Conservation (phyloP, 306 rosid species). For the Arachis stenosperma region DNA sequence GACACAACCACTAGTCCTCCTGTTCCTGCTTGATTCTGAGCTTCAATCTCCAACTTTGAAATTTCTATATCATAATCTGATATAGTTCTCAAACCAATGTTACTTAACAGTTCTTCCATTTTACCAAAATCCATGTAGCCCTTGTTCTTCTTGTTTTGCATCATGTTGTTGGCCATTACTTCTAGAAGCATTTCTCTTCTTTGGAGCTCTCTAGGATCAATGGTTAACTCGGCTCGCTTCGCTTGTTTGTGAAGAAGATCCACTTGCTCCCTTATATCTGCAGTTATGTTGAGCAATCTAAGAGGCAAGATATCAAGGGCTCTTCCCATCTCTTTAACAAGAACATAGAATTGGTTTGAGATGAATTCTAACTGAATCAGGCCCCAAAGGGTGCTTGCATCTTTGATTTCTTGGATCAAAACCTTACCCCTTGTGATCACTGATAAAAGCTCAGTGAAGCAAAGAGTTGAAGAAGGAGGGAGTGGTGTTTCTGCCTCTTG, state of each 20-base stretch:
- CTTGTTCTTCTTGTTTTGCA: slow-evolving; percentile 58
- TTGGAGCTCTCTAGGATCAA: slow-evolving; percentile 62
- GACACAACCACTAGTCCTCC: slow-evolving; percentile 85
- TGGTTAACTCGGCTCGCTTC: slow-evolving; percentile 57
- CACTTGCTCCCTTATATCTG: slow-evolving; percentile 77
- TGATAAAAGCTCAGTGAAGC: slow-evolving; percentile 83
- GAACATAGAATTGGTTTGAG: slow-evolving; percentile 69
- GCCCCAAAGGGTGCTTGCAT: slow-evolving; percentile 80
- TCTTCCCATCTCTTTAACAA: slow-evolving; percentile 84
- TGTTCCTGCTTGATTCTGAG: slow-evolving; percentile 83
- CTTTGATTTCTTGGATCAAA: slow-evolving; percentile 71
- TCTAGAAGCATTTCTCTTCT: slow-evolving; percentile 66
- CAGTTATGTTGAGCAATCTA: slow-evolving; percentile 64
- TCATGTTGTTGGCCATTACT: slow-evolving; percentile 63
- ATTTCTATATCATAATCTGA: slow-evolving; percentile 75
- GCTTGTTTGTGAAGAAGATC: slow-evolving; percentile 85
- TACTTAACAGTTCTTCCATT: slow-evolving; percentile 58
- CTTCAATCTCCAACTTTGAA: slow-evolving; percentile 79
- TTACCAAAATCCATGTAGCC: slow-evolving; percentile 60
- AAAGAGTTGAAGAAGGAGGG: slow-evolving; percentile 85
- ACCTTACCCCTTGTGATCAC: slow-evolving; percentile 70
- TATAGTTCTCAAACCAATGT: slow-evolving; percentile 67
- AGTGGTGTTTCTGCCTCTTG: slow-evolving; percentile 62
- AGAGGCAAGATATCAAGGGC: slow-evolving; percentile 86
- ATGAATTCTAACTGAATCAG: slow-evolving; percentile 61